Evolutionary conservation across 2,329 filamentous ascomycete genomes (phyloP).

Genomic region (Aspergillus nomiae): DNA sequence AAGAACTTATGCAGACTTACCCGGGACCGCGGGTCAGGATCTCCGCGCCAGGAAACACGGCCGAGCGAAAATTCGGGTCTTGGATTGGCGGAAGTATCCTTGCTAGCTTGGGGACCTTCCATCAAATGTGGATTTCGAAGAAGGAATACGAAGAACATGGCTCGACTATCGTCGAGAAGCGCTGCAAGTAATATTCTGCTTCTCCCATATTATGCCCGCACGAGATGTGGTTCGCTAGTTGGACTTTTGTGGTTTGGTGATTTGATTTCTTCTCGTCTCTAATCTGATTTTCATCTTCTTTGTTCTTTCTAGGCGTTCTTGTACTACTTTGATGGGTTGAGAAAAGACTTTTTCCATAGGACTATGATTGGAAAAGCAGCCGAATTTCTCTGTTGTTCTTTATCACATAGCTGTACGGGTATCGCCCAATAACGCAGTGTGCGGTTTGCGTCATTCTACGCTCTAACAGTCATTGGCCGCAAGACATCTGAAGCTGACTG

Average conservation of each 20-base stretch:
- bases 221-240: neutral
- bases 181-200: conserved; percentile 71
- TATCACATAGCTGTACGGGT: neutral
- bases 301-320: neutral
- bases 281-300: neutral
- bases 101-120: conserved; percentile 92
- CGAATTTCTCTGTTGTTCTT: neutral
- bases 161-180: conserved; percentile 85
- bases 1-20: conserved; percentile 78
- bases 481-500: neutral
- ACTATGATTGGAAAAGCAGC: neutral
- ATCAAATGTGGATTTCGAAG: conserved; percentile 98
- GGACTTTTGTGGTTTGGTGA: neutral
- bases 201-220: neutral
- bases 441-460: neutral
- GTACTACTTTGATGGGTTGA: neutral
- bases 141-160: conserved; percentile 99
- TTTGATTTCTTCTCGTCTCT: neutral
- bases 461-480: neutral
- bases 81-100: conserved; percentile 98
- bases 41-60: conserved; percentile 80
- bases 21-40: conserved; percentile 86
- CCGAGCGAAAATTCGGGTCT: conserved; percentile 85
- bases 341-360: neutral
- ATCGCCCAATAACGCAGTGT: neutral